These are phyloP conservation scores for Paratinospora sagittata DNA, from an alignment of 164 flowering plant species.

Conservation along the genomic window DNA sequence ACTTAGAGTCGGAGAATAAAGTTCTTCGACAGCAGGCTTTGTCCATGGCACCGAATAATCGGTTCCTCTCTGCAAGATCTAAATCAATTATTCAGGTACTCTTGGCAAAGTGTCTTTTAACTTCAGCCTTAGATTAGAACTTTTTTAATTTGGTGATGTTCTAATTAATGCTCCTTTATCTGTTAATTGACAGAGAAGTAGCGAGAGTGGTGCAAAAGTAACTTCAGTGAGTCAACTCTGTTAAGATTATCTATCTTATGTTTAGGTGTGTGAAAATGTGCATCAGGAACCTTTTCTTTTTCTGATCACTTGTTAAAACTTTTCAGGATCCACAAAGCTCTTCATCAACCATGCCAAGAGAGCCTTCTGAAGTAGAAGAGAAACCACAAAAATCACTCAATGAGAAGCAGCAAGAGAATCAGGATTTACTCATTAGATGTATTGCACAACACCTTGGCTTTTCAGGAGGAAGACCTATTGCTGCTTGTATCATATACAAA, in stretches of 20 bases:
- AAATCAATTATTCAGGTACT: slow-evolving; percentile 85
- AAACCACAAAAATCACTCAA: slow-evolving; percentile 95
- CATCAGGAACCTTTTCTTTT: background rate
- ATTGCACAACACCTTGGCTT: slow-evolving; percentile 87
- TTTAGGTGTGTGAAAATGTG: background rate
- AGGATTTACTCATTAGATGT: slow-evolving; percentile 71
- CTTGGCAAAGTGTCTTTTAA: background rate
- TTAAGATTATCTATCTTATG: background rate
- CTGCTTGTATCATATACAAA: slow-evolving; percentile 94
- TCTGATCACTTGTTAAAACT: slow-evolving; percentile 11
- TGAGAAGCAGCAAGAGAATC: slow-evolving; percentile 94
- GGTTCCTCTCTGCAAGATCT: slow-evolving; percentile 73
- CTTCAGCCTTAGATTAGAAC: background rate
- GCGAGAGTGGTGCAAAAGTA: slow-evolving; percentile 53
- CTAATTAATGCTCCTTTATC: slow-evolving; percentile 11
- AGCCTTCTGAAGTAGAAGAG: slow-evolving; percentile 70
- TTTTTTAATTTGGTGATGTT: background rate
- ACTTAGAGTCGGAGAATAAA: slow-evolving; percentile 91
- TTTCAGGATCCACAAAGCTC: slow-evolving; percentile 69
- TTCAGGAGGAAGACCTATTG: slow-evolving; percentile 77
- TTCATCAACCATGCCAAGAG: slow-evolving; percentile 48
- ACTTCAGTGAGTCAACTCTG: slow-evolving; percentile 38
- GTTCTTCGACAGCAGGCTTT: slow-evolving; percentile 96
- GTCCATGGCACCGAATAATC: slow-evolving; percentile 74
- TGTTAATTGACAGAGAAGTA: slow-evolving; percentile 44